Evolutionary conservation across 306 rosid genomes (phyloP).

Genomic region (Delonix regia): DNA sequence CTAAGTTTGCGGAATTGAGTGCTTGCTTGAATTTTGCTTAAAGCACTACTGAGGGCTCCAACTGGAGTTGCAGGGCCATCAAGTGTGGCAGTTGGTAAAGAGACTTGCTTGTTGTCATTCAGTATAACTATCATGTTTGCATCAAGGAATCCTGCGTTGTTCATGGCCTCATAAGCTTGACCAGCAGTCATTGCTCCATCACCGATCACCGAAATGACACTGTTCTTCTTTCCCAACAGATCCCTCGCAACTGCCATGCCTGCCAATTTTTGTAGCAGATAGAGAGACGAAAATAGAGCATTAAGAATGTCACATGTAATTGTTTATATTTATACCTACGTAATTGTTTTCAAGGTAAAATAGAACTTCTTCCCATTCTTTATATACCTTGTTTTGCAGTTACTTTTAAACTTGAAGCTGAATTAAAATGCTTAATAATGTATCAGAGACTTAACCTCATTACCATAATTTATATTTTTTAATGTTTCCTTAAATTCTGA

Average conservation of each 20-base stretch:
- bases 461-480: no score
- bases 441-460: no score
- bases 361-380: no score
- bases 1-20: conserved; percentile 70
- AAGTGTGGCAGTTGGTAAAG: conserved; percentile 91
- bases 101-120: conserved; percentile 95
- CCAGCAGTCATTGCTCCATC: conserved; percentile 99
- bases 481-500: no score
- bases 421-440: no score
- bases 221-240: conserved; percentile 75
- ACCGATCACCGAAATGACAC: conserved; percentile 84
- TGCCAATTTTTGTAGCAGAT: conserved; percentile 29
- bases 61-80: conserved; percentile 96
- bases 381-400: no score
- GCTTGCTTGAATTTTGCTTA: conserved; percentile 88
- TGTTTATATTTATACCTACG: no score
- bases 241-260: conserved; percentile 98
- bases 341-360: no score
- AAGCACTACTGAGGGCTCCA: conserved; percentile 80
- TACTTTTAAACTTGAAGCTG: no score
- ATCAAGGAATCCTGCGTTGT: conserved; percentile 87
- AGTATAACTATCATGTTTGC: conserved; percentile 79
- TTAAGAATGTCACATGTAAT: no score
- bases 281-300: background rate
- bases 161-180: conserved; percentile 97